Base-by-base conservation (phyloP, 208 protist genomes). In the Plasmodiophora brassicae region DNA sequence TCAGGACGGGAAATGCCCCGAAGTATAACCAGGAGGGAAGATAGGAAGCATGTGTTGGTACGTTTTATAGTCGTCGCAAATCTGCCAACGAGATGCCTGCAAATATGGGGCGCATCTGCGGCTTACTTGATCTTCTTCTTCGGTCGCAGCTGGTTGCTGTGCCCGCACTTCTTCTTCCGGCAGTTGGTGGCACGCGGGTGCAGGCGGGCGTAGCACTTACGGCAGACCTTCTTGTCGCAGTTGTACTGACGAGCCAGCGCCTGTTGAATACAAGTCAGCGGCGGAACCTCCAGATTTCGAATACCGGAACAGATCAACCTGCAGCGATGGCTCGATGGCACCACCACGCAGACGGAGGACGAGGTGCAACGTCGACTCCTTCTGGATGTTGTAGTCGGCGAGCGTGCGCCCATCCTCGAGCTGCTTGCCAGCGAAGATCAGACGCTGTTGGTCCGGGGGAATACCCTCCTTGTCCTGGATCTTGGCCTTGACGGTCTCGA, bases 61-160 rank as follows among this genome's bases (percentile, higher is more conserved):
- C n/a, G n/a, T n/a, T n/a, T n/a, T n/a, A n/a, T n/a, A n/a, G n/a
- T n/a, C n/a, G n/a, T n/a, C n/a, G n/a, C n/a, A n/a, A n/a, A n/a
- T n/a, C n/a, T n/a, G n/a, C n/a, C n/a, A n/a, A n/a, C n/a, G n/a
- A n/a, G n/a, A n/a, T n/a, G n/a, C n/a, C n/a, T n/a, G n/a, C n/a
- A n/a, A n/a, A n/a, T n/a, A n/a, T n/a, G n/a, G n/a, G n/a, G n/a
- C n/a, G n/a, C n/a, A n/a, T n/a, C n/a, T n/a, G n/a, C n/a, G n/a
- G n/a, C n/a, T 89, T 98, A 99, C 91, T 98, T 98, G 45, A 99
- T 91, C 95, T 99, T 99, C 98, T 99, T 99, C 98, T 99, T 99
- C 92, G 96, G 94, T 93, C 98, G 96, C 25, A 99, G 95, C 92
- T 98, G 93, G 92, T 94, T 99, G 93, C 93, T 97, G 96, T 99